phyloP scores from a whole-genome alignment of 352 stramenopile species.

The Phytophthora macrochlamydospora region DNA sequence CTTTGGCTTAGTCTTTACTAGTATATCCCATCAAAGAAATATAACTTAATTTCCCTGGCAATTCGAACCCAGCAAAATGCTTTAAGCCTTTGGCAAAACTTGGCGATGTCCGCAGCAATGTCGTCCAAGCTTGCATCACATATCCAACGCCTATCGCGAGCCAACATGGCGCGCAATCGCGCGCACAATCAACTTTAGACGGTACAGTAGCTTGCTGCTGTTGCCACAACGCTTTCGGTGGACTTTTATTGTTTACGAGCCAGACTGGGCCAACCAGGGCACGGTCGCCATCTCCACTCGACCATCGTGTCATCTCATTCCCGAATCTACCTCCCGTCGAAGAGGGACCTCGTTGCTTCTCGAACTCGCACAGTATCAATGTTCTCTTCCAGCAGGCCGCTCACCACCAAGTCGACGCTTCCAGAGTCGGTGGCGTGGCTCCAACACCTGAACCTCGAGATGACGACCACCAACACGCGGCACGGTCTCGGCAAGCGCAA shows the following conservation, averaged over 20 bases:
- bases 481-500: conserved; percentile 29
- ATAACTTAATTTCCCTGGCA: too few relatives aligned
- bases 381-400: conserved; percentile 19
- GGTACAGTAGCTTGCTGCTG: background rate
- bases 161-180: background rate
- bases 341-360: background rate
- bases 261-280: background rate
- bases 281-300: background rate
- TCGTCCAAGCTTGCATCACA: too few relatives aligned
- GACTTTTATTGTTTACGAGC: conserved; percentile 5
- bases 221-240: conserved; percentile 1
- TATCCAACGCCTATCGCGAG: too few relatives aligned
- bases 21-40: too few relatives aligned
- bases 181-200: too few relatives aligned
- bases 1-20: too few relatives aligned
- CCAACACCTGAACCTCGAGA: conserved; percentile 33
- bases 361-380: conserved; percentile 10
- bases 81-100: background rate
- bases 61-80: background rate
- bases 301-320: conserved; percentile 17
- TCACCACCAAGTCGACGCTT: conserved; percentile 10
- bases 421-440: conserved; percentile 41
- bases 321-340: conserved; percentile 10
- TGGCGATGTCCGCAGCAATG: too few relatives aligned
- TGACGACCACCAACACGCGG: conserved; percentile 21